phyloP scores from a whole-genome alignment of 2,329 filamentous ascomycete species.

The Sclerotinia spermophila region DNA sequence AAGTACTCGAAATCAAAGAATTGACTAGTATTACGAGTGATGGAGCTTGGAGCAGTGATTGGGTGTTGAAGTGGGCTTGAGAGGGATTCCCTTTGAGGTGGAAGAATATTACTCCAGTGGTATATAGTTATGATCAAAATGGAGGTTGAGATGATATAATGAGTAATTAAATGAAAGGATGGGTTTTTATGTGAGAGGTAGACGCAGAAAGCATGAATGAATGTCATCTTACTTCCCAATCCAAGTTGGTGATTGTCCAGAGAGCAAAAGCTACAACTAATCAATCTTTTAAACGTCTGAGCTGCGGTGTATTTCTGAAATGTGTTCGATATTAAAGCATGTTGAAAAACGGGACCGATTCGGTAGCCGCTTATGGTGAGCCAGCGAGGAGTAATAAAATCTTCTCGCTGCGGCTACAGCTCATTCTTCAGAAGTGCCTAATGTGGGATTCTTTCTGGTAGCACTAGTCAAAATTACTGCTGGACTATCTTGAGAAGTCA shows the following conservation, averaged over 20 bases:
- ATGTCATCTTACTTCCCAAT: background rate
- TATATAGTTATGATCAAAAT: background rate
- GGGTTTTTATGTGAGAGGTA: background rate
- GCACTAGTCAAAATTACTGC: background rate
- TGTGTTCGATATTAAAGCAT: background rate
- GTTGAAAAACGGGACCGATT: background rate
- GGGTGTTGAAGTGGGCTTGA: constrained; percentile 52
- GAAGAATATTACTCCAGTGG: background rate
- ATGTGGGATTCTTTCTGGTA: background rate
- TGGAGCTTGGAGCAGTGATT: constrained; percentile 57
- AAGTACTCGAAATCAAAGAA: constrained; percentile 49
- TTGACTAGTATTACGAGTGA: constrained; percentile 46
- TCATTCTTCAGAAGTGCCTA: background rate
- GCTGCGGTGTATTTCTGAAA: too few relatives aligned
- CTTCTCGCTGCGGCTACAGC: background rate
- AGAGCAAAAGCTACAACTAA: background rate
- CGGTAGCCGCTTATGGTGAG: background rate
- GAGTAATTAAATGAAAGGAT: background rate
- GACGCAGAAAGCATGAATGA: background rate
- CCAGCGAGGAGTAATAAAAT: background rate
- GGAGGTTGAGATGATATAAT: background rate
- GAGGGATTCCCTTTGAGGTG: background rate
- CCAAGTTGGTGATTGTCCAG: background rate
- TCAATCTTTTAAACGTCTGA: background rate
- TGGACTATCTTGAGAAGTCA: background rate